phyloP scores from a whole-genome alignment of 164 flowering plant genomes.

The Liriodendron chinense region DNA sequence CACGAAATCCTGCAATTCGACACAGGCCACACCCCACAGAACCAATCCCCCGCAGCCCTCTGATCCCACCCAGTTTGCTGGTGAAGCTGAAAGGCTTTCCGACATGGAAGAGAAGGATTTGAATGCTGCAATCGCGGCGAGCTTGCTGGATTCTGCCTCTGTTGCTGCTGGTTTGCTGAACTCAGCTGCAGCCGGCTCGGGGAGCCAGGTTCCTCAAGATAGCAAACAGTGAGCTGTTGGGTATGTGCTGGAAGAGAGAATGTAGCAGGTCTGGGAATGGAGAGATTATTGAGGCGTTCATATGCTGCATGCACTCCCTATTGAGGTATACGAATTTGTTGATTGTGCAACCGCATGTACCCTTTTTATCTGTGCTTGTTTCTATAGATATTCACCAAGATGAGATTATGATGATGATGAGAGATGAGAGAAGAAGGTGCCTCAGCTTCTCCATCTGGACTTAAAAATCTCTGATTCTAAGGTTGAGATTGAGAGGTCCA shows the following conservation, averaged over 20 bases:
- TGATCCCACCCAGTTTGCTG: conserved; percentile 13
- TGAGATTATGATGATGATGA: not conserved
- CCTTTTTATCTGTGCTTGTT: not conserved
- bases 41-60: conserved; percentile 16
- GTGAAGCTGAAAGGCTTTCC: conserved; percentile 18
- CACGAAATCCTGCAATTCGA: conserved; percentile 57
- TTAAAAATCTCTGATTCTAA: no score
- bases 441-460: no score
- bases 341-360: not conserved
- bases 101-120: conserved; percentile 75
- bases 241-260: not conserved
- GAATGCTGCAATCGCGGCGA: conserved; percentile 88
- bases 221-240: not conserved
- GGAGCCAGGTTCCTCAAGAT: conserved; percentile 3
- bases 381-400: not conserved
- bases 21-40: conserved; percentile 18
- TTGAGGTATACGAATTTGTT: not conserved
- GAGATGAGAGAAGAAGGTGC: no score
- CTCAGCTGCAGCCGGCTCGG: conserved; percentile 23
- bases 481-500: no score
- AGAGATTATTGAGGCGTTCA: not conserved
- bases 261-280: not conserved
- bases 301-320: not conserved
- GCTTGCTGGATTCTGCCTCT: conserved; percentile 60
- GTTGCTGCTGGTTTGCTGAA: conserved; percentile 42